These are phyloP conservation scores for Pyrenopolyporus hunteri DNA, from an alignment of 495 filamentous ascomycete genomes.

Conservation along the genomic window DNA sequence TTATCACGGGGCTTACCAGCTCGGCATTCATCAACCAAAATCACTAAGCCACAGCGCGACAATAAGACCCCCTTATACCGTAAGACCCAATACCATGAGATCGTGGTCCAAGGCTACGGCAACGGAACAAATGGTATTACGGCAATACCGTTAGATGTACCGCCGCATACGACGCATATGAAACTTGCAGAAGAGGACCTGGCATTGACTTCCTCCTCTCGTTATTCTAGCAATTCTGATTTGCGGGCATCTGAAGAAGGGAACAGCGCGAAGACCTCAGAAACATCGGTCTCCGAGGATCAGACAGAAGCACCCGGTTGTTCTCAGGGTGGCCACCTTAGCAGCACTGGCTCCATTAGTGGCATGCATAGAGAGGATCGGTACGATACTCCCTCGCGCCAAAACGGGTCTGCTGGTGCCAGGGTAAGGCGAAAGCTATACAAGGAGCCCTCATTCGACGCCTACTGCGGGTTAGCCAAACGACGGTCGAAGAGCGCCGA, in stretches of 20 bases:
- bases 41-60: conserved; percentile 27
- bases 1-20: conserved; percentile 29
- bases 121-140: conserved; percentile 48
- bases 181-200: neutral
- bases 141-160: neutral
- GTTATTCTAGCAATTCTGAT: conserved; percentile 31
- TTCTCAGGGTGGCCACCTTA: neutral
- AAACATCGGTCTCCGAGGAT: conserved; percentile 51
- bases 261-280: conserved; percentile 52
- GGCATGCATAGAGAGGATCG: neutral
- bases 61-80: conserved; percentile 7
- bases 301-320: neutral
- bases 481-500: conserved; percentile 9
- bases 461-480: conserved; percentile 4
- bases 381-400: neutral
- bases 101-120: conserved; percentile 50
- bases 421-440: neutral
- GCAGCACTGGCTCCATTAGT: neutral
- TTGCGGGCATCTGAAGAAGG: conserved; percentile 31
- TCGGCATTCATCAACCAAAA: conserved; percentile 41
- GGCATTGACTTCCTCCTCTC: neutral
- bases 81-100: conserved; percentile 45
- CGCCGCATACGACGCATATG: neutral
- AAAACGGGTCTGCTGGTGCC: neutral
- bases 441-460: neutral